Evolutionary conservation across 2,329 filamentous ascomycete species (phyloP), one percentile per base, ranked within the genome.

Genomic region (Talaromyces rugulosus): DNA sequence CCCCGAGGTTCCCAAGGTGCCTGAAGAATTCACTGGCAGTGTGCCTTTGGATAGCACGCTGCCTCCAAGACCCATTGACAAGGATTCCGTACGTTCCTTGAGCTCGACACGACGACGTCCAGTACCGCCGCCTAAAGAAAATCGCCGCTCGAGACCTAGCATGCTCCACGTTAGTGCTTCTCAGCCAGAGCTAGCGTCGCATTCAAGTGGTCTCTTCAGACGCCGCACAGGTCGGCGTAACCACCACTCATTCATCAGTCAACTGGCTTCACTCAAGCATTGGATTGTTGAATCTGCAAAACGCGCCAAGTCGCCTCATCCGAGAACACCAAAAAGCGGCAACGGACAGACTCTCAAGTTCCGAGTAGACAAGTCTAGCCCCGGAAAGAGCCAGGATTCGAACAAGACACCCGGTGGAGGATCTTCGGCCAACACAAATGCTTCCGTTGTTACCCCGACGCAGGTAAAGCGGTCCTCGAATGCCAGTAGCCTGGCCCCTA

Each of bases 71-170:
- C 89, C 91, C 0, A 81, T 94, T 58, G 90, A 95, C 70, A 94
- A 94, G 71, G 74, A 72, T 55, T 89, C 88, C 5, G 81, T 89
- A 59, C 85, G 91, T 36, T 93, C 89, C 18, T 84, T 84, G 27
- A 92, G 90, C 69, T 92, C 92, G 12, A 92, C 91, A 33, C 82
- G 89, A 63, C 87, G 90, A 64, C 87, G 91, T 55, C 89, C 93
- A 5, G 82, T 91, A 47, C 91, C 90, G 9, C 94, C 94, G 50
- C 92, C 94, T 1, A 97, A 97, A 74, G 93, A 97, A 66, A 87
- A 87, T 65, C 87, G 90, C 63, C 83, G 89, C 68, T 90, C 90
- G 66, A 83, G 91, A 63, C 90, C 91, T 51, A 96, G 92, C 67
- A 95, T 92, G 65, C 83, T 97, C 34, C 92, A 96, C 71, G 85